These are phyloP conservation scores for Phytopythium helicoides DNA, from an alignment of 352 stramenopile species.

Conservation along the genomic window DNA sequence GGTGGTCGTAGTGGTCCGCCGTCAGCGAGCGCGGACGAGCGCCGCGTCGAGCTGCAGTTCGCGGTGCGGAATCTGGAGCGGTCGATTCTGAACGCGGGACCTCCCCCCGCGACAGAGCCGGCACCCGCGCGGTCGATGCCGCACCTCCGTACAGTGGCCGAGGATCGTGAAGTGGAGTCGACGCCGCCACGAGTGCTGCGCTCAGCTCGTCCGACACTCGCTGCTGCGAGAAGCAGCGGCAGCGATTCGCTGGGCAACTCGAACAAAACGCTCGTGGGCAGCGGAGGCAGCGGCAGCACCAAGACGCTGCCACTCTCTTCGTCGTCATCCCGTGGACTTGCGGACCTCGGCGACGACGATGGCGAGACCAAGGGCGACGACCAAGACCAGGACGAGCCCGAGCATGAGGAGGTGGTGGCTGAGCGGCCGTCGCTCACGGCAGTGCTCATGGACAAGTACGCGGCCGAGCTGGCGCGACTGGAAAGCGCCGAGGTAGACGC, in stretches of 20 bases:
- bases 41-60: constrained; percentile 72
- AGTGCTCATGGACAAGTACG: constrained; percentile 63
- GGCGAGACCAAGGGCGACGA: constrained; percentile 28
- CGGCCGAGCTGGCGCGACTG: constrained; percentile 44
- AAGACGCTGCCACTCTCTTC: constrained; percentile 51
- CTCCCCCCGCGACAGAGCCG: constrained; percentile 24
- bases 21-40: constrained; percentile 39
- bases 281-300: constrained; percentile 43
- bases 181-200: constrained; percentile 16
- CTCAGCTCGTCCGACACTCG: constrained; percentile 17
- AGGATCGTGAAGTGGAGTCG: constrained; percentile 9
- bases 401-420: constrained; percentile 28
- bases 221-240: constrained; percentile 26
- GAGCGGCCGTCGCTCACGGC: constrained; percentile 45
- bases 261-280: constrained; percentile 47
- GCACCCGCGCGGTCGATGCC: constrained; percentile 10
- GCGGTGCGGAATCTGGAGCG: constrained; percentile 81
- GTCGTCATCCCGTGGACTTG: constrained; percentile 40
- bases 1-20: constrained; percentile 10
- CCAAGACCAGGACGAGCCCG: constrained; percentile 41
- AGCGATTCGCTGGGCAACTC: constrained; percentile 40
- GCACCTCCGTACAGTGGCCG: constrained; percentile 14
- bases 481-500: constrained; percentile 27
- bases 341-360: constrained; percentile 31
- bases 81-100: constrained; percentile 69